Base-by-base conservation (phyloP, 768 basidiomycete genomes). In the Tephrocybe sp. region DNA sequence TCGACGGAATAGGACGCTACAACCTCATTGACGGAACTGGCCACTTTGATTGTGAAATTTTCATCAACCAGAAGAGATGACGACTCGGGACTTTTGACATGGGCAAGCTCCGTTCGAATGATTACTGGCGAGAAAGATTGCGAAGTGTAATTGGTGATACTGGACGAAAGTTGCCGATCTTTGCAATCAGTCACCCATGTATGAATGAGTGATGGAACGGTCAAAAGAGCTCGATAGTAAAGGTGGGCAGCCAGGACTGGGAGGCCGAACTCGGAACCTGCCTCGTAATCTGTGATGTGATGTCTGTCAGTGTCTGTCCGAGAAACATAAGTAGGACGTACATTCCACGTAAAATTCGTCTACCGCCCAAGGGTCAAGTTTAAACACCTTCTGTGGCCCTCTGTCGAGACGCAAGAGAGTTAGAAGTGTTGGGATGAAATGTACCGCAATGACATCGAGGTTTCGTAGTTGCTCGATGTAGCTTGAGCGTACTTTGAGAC, bases 81-180 rank as follows among this genome's bases (percentile, higher is more conserved):
- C 8, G 70, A 69, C 30, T 74, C 75, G 9, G 83, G 75, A 23
- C 74, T 74, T 54, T 78, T 82, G 45, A 94, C 77, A 34, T 82
- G 83, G 3, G 81, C 76, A n/a, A 98, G 75, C 61, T 97, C 94
- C 5, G 88, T 75, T 12, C 71, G 76, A 61, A 95, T 88, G 61
- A 99, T 83, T 33, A 90, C 81, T 0, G 94, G 92, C 1, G 94
- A 95, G 71, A 97, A 91, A 69, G 90, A 76, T 15, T 79, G 75
- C 0, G 91, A 83, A 0, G 93, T 95, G 65, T 90, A 94, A 25
- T 78, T 71, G 4, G 84, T 77, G 51, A 98, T 76, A 3, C 86
- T 75, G 23, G 78, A 76, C n/a, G 82, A 85, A 1, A 97, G 76
- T 60, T 93, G 90, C 11, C 89, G 86, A 64, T 97, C 94, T 57